phyloP scores from a whole-genome alignment of 495 filamentous ascomycete species.

The Melanomma pulvis-pyrius region DNA sequence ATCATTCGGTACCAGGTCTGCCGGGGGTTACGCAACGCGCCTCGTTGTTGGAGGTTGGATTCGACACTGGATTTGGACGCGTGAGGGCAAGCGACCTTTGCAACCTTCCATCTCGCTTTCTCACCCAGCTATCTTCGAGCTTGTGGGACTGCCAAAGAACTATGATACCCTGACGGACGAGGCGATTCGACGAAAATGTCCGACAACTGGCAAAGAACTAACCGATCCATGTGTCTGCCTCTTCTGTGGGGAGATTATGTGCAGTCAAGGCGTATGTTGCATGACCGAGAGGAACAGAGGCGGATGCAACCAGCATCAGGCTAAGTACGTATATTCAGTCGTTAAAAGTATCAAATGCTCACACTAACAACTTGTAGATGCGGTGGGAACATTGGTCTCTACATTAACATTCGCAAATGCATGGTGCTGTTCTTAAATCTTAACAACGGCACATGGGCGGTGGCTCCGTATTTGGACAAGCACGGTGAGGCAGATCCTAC shows the following conservation, averaged over 20 bases:
- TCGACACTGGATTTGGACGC: conserved; percentile 55
- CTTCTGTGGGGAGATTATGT: conserved; percentile 95
- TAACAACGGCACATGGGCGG: conserved; percentile 77
- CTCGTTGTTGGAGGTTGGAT: conserved; percentile 79
- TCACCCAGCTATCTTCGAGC: conserved; percentile 90
- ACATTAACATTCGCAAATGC: conserved; percentile 96
- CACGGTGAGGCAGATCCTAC: conserved; percentile 92
- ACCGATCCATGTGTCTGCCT: conserved; percentile 89
- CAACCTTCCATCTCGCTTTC: conserved; percentile 55
- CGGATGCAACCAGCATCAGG: conserved; percentile 86
- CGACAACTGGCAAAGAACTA: conserved; percentile 85
- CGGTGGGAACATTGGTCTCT: conserved; percentile 83
- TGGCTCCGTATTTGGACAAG: conserved; percentile 90
- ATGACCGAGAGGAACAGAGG: conserved; percentile 70
- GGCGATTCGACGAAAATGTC: conserved; percentile 80
- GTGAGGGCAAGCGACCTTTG: conserved; percentile 32
- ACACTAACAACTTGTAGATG: conserved; percentile 58
- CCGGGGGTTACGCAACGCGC: conserved; percentile 45
- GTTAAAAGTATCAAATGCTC: not conserved
- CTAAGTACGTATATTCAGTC: conserved; percentile 65
- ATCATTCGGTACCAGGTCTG: conserved; percentile 40
- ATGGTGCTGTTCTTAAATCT: conserved; percentile 82
- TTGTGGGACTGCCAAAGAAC: conserved; percentile 87
- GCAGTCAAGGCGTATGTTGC: conserved; percentile 91
- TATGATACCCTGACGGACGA: conserved; percentile 94